Evolutionary conservation across 2,329 filamentous ascomycete species (phyloP).

Genomic region (Verticillium klebahnii): DNA sequence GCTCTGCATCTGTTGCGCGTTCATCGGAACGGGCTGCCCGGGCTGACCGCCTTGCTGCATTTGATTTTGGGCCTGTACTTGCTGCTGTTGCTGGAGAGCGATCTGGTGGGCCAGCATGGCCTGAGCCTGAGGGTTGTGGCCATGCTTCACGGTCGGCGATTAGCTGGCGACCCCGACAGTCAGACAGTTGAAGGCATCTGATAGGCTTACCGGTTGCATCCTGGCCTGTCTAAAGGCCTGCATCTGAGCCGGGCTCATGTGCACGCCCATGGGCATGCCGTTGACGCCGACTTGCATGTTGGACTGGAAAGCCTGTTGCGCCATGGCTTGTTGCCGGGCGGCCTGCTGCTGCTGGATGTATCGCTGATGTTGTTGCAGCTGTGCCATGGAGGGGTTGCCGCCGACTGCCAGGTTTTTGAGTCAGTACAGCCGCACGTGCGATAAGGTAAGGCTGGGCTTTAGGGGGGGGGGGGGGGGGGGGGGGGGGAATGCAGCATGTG

Average conservation of each 20-base stretch:
- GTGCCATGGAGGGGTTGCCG: slow-evolving; percentile 28
- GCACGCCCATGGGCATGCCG: slow-evolving; percentile 50
- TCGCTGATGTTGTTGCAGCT: slow-evolving; percentile 48
- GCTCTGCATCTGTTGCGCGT: slow-evolving; percentile 38
- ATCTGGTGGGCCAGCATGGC: slow-evolving; percentile 42
- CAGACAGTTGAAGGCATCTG: neutral
- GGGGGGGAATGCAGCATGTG: neutral
- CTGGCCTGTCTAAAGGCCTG: slow-evolving; percentile 42
- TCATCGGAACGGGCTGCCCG: slow-evolving; percentile 45
- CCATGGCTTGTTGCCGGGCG: slow-evolving; percentile 46
- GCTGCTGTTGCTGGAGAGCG: slow-evolving; percentile 38
- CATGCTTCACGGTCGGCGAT: slow-evolving; percentile 14
- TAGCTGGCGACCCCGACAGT: slow-evolving; percentile 7
- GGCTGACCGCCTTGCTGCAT: slow-evolving; percentile 36
- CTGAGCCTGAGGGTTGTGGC: slow-evolving; percentile 16
- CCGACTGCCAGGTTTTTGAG: slow-evolving; percentile 12
- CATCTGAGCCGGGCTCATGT: slow-evolving; percentile 42
- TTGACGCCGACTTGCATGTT: slow-evolving; percentile 42
- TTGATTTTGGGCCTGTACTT: slow-evolving; percentile 22
- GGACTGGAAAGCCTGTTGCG: slow-evolving; percentile 45
- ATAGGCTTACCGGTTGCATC: slow-evolving; percentile 35
- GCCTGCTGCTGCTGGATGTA: slow-evolving; percentile 51
- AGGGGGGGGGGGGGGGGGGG: neutral
- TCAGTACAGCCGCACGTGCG: neutral
- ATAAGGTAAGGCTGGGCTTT: neutral